phyloP scores from a whole-genome alignment of 345 rosid species.

The Aurinia saxatilis region DNA sequence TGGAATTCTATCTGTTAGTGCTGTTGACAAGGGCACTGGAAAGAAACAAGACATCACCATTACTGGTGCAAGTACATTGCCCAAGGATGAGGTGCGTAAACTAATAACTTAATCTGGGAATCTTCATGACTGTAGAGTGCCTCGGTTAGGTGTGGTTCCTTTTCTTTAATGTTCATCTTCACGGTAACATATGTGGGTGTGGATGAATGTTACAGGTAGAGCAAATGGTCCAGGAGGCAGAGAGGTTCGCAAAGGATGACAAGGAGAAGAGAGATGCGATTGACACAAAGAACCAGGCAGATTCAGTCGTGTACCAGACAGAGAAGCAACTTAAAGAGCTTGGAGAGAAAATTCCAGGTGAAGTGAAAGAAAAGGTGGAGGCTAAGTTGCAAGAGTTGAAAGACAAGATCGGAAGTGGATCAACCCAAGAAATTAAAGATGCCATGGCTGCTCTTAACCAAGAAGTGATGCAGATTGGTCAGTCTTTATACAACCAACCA shows the following conservation, averaged over 20 bases:
- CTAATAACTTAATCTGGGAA: background rate
- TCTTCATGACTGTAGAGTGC: background rate
- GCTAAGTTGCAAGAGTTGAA: slow-evolving; percentile 73
- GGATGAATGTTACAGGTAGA: slow-evolving; percentile 48
- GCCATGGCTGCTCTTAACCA: slow-evolving; percentile 84
- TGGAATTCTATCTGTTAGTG: slow-evolving; percentile 82
- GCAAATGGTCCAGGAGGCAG: slow-evolving; percentile 86
- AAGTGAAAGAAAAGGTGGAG: slow-evolving; percentile 89
- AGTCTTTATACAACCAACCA: slow-evolving; percentile 82
- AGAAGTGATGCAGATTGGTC: slow-evolving; percentile 95
- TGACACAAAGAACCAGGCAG: slow-evolving; percentile 98
- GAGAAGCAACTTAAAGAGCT: slow-evolving; percentile 94
- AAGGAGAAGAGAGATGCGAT: slow-evolving; percentile 94
- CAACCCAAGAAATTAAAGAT: slow-evolving; percentile 75
- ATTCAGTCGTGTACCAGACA: slow-evolving; percentile 82
- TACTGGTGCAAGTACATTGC: slow-evolving; percentile 94
- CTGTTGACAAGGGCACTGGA: slow-evolving; percentile 82
- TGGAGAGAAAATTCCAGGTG: slow-evolving; percentile 81
- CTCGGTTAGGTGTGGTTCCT: background rate
- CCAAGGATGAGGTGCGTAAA: slow-evolving; percentile 70
- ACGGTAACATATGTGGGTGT: background rate
- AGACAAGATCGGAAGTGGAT: slow-evolving; percentile 61
- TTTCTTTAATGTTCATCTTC: background rate
- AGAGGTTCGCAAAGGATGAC: slow-evolving; percentile 81
- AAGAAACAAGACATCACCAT: slow-evolving; percentile 96